Conservation (phyloP, 1,284 basidiomycete species). For the Sparassis latifolia region DNA sequence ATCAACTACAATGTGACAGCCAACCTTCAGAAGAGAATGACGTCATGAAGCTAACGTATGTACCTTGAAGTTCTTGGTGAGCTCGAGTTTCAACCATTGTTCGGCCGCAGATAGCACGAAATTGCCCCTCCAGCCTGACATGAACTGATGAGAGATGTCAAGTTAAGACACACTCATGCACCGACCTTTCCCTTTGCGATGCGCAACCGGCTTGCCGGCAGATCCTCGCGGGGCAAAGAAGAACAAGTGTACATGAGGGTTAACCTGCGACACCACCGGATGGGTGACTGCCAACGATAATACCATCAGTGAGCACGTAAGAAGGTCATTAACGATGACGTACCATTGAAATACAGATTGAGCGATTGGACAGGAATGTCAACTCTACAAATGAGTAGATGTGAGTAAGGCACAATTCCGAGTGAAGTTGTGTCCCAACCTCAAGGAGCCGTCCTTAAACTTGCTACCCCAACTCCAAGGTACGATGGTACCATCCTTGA, state of each 20-base stretch:
- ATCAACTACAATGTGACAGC: slow-evolving; percentile 52
- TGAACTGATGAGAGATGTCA: not conserved
- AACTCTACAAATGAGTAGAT: slow-evolving; percentile 41
- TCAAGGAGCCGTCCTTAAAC: slow-evolving; percentile 87
- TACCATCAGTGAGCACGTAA: slow-evolving; percentile 3
- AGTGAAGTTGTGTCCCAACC: slow-evolving; percentile 33
- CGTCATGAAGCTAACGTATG: not conserved
- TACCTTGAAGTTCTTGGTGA: slow-evolving; percentile 92
- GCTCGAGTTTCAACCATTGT: slow-evolving; percentile 90
- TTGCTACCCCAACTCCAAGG: slow-evolving; percentile 95
- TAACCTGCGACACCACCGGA: slow-evolving; percentile 93
- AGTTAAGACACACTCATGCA: not conserved
- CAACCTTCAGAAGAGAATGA: not conserved
- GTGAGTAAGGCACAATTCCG: not conserved
- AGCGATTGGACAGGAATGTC: slow-evolving; percentile 93
- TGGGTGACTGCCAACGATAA: slow-evolving; percentile 68
- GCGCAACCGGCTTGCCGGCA: slow-evolving; percentile 89
- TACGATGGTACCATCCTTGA: slow-evolving; percentile 72
- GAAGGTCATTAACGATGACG: not conserved
- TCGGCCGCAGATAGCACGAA: slow-evolving; percentile 90
- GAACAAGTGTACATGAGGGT: slow-evolving; percentile 98
- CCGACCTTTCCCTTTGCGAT: slow-evolving; percentile 83
- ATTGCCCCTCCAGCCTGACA: slow-evolving; percentile 87
- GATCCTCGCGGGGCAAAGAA: slow-evolving; percentile 94
- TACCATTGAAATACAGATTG: slow-evolving; percentile 90